A percentile compares a stretch with the other conserved stretches of the same genome.
Conservation (phyloP, 1,284 basidiomycete genomes). For the Pseudomicrostroma phylloplanum region DNA sequence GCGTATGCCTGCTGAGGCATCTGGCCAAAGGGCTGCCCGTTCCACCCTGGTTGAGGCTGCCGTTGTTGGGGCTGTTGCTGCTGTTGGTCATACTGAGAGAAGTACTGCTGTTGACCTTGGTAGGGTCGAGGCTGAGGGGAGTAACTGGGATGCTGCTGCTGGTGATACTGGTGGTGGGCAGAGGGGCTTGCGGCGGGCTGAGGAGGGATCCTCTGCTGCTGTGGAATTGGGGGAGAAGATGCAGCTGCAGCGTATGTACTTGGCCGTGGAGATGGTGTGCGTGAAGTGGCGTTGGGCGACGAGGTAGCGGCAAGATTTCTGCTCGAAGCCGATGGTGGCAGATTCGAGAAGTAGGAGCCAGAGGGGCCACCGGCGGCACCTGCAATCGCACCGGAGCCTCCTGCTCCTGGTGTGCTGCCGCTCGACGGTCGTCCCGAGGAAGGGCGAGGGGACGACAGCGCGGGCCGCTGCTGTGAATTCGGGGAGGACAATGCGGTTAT, state of each 20-base stretch:
- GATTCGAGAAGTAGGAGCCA: background rate
- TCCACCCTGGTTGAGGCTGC: background rate
- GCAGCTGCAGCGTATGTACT: slow-evolving; percentile 11
- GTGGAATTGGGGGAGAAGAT: slow-evolving; percentile 1
- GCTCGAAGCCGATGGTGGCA: background rate
- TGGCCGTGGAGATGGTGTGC: slow-evolving; percentile 10
- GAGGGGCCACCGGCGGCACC: background rate
- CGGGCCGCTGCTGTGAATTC: background rate
- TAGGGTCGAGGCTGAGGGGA: background rate
- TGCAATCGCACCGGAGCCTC: background rate
- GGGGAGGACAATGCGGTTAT: background rate
- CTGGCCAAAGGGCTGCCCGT: background rate
- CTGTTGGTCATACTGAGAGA: background rate
- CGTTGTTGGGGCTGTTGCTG: slow-evolving; percentile 1
- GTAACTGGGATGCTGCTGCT: background rate
- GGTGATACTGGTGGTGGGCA: background rate
- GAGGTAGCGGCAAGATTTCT: background rate
- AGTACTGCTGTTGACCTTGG: slow-evolving; percentile 4
- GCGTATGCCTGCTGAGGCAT: background rate
- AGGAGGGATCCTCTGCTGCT: slow-evolving; percentile 2
- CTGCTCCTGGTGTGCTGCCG: no score
- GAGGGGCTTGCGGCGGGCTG: background rate
- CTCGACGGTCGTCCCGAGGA: slow-evolving; percentile 7
- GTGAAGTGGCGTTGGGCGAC: background rate
- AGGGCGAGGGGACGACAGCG: background rate